Percentiles rank a stretch among this genome's conserved stretches.
Evolutionary conservation across 192 early-diverging fungal species (phyloP).

Genomic region (Thoreauomyces humboldtii): DNA sequence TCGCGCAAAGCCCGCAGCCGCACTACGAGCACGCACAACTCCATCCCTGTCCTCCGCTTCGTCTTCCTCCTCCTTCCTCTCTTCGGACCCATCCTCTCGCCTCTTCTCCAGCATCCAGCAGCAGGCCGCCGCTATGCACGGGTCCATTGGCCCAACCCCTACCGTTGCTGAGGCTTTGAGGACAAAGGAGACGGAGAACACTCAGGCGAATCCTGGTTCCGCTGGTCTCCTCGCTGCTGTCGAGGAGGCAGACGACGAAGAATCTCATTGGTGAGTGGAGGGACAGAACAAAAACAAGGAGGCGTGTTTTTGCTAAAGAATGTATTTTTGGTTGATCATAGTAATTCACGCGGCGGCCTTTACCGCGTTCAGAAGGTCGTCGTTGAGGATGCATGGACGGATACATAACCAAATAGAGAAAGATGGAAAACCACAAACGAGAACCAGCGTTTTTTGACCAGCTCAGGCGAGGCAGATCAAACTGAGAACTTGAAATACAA

Average conservation of each 20-base stretch:
- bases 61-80: background rate
- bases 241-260: conserved; percentile 19
- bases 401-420: too few species aligned
- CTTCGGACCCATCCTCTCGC: background rate
- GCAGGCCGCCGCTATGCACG: background rate
- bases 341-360: too few species aligned
- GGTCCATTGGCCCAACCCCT: background rate
- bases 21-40: background rate
- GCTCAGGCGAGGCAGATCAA: too few species aligned
- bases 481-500: too few species aligned
- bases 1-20: conserved; percentile 4
- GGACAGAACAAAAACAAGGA: too few species aligned
- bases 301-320: too few species aligned
- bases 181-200: background rate
- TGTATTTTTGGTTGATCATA: too few species aligned
- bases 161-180: conserved; percentile 7
- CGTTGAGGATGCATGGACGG: too few species aligned
- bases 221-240: background rate
- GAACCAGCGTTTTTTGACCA: too few species aligned
- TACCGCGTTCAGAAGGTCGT: too few species aligned
- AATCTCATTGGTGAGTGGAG: conserved; percentile 18
- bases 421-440: too few species aligned
- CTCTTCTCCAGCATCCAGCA: background rate
- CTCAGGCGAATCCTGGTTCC: background rate
- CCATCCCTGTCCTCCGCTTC: background rate